Base-by-base conservation (phyloP, 164 flowering plant species). In the Aristolochia fimbriata region DNA sequence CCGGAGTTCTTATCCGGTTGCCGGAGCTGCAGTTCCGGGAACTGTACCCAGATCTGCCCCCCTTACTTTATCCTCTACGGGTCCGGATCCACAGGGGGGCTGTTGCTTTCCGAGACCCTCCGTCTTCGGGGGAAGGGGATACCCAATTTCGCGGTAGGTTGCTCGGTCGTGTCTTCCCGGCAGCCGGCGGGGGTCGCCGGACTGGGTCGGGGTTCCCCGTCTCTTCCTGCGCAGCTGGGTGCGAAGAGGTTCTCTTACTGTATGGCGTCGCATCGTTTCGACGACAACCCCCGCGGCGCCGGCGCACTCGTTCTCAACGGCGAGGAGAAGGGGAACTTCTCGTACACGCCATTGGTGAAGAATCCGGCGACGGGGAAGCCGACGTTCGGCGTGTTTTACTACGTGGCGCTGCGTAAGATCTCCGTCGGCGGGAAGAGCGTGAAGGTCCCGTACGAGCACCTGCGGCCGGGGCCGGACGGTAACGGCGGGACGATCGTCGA, bases 401-500 rank as follows among this genome's bases (percentile, higher is more conserved):
- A 89, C 72, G 58, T 87, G 6, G 68, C 61, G 0, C 74, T 89
- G 11, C 62, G 83, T 1, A 75, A 73, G 52, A 67, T 89, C 45
- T 61, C 78, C 11, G 82, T 89, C 43, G 97, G 97, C 10, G 73
- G 71, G 6, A 71, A 76, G 61, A 43, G 25, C 15, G 83, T 87
- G 12, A 79, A 74, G 51, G 62, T 83, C 14, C 92, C 97, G 37
- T 70, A 74, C 75, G 58, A 49, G 1, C 76, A 47, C 58, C 63
- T 86, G n/a, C 56, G 66, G 4, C 78, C 76, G 43, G 80, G 77
- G 49, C 8, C 81, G 1, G 76, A 73, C 54, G 95, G 97, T 3
- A 71, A 74, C 50, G 95, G 95, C 23, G 97, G 97, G 21, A 70
- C 81, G 13, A 73, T 90, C 0, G 79, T 90, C 45, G 97, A 87